Evolutionary conservation across 176 grass and related monocot genomes (phyloP).

Genomic region (Cenchrus americanus): DNA sequence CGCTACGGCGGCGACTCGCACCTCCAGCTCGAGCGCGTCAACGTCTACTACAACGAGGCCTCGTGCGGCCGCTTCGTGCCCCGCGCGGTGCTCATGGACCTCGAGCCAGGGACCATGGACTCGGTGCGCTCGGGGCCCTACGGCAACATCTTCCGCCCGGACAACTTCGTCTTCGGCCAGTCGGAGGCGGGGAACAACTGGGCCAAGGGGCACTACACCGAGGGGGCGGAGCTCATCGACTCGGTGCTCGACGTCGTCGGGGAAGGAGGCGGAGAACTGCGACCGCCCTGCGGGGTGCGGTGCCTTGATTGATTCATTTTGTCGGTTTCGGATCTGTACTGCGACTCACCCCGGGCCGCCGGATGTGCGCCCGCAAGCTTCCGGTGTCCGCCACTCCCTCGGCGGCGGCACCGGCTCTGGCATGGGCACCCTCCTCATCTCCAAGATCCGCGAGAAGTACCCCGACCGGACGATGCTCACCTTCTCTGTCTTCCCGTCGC

Average conservation of each 20-base stretch:
- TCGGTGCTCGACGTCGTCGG: conserved; percentile 73
- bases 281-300: too few species aligned
- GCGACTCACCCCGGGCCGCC: too few species aligned
- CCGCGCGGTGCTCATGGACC: conserved; percentile 69
- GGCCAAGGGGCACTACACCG: conserved; percentile 83
- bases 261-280: too few species aligned
- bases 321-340: too few species aligned
- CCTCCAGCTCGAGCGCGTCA: conserved; percentile 73
- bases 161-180: conserved; percentile 88
- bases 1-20: conserved; percentile 67
- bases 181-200: conserved; percentile 82
- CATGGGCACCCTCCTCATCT: conserved; percentile 64
- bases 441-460: conserved; percentile 78
- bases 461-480: conserved; percentile 81
- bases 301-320: too few species aligned
- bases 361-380: too few species aligned
- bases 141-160: conserved; percentile 51
- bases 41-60: conserved; percentile 88
- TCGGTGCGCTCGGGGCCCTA: conserved; percentile 55
- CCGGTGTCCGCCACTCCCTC: conserved; percentile 73
- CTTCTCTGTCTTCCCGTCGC: conserved; percentile 76
- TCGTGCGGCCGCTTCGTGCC: conserved; percentile 79
- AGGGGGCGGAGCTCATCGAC: conserved; percentile 82
- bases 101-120: conserved; percentile 78
- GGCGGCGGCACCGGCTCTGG: conserved; percentile 56